Base-by-base conservation (phyloP, 805 yeast genomes). In the Monosporozyma aerobia region DNA sequence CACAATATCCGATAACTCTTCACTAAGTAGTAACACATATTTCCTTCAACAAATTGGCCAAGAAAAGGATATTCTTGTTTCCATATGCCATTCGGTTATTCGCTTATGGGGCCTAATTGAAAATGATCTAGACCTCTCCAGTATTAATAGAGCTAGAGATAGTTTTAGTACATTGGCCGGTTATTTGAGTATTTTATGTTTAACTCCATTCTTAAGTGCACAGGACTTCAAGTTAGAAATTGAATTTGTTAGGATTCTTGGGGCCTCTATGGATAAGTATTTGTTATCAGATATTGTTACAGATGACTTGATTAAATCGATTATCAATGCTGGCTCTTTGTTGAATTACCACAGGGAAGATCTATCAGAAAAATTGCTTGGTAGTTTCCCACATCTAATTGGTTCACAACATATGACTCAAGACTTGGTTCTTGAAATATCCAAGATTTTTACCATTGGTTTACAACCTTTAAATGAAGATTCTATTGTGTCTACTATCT, bases 401-500 rank as follows among this genome's bases (percentile, higher is more conserved):
- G 77, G 85, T 0, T 74, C 81, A 50, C 80, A 81, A 11, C 71
- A 76, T 16, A 74, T 85, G 51, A 61, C 73, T 7, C 57, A 72
- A 3, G 66, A 63, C 0, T 71, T 78, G 44, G 83, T 89, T 41
- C 64, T 72, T 47, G 69, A 72, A 5, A 76, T 83, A 2, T 77
- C 94, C 0, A 67, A 70, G 51, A 70, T 79, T 39, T 78, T 90
- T 40, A 85, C 90, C 0, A 66, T 77, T 48, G 89, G 90, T 3
- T 73, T 87, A 58, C 79, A 77, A 53, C 78, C 80, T 8, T 72
- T 86, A 51, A 80, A 90, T 19, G 92, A 89, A 62, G 97, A 90
- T 63, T 80, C 87, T 1, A 82, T 86, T 23, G 87, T 90, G 8
- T 83, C 96, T 7, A 79, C 92, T 1, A 81, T 94, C 50, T 94